phyloP scores from a whole-genome alignment of 2,329 filamentous ascomycete species.

The Hypoxylon sp. region DNA sequence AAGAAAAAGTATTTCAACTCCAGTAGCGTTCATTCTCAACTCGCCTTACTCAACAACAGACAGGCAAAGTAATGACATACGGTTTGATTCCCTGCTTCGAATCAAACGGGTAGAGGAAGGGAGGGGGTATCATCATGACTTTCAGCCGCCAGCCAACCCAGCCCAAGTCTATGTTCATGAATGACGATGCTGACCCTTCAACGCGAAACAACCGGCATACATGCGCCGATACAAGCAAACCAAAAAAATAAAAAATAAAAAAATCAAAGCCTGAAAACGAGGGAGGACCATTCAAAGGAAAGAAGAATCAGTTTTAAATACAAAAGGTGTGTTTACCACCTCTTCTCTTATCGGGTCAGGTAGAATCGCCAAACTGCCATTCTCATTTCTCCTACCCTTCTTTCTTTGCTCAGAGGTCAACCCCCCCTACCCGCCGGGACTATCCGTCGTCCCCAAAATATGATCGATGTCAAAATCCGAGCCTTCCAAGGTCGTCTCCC shows the following conservation, averaged over 20 bases:
- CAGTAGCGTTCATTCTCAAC: conserved; percentile 4
- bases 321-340: conserved; percentile 34
- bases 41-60: conserved; percentile 2
- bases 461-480: conserved; percentile 48
- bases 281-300: conserved; percentile 27
- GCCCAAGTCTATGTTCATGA: conserved; percentile 36
- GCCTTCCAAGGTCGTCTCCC: conserved; percentile 41
- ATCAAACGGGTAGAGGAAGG: conserved; percentile 5
- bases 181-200: conserved; percentile 14
- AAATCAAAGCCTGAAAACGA: conserved; percentile 12
- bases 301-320: conserved; percentile 35
- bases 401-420: not conserved
- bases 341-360: not conserved
- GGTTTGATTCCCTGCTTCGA: conserved; percentile 4
- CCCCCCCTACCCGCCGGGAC: conserved; percentile 35
- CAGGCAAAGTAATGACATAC: conserved; percentile 1
- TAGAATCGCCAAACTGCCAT: not conserved
- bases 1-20: conserved; percentile 10
- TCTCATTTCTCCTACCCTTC: conserved; percentile 6
- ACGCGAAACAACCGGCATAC: conserved; percentile 4
- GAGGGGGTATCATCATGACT: conserved; percentile 23
- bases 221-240: conserved; percentile 27
- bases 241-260: too few relatives aligned
- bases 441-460: conserved; percentile 48
- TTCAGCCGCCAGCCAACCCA: conserved; percentile 22